These are phyloP conservation scores for Carex scoparia DNA, from an alignment of 176 grass and related monocot species.

Conservation along the genomic window DNA sequence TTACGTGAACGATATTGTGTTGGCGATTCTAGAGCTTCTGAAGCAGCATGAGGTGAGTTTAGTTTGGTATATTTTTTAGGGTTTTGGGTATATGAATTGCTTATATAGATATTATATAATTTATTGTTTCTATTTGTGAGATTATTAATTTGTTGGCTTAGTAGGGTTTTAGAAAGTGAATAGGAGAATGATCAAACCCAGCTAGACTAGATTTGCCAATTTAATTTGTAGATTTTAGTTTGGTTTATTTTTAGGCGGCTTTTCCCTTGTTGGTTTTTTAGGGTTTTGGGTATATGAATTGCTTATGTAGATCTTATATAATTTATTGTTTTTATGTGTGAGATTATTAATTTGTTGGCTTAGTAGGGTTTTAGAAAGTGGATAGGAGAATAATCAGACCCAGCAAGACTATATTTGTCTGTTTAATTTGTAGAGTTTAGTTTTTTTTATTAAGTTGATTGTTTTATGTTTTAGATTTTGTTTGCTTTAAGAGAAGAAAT, in stretches of 20 bases:
- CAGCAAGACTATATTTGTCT: background rate
- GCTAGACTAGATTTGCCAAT: background rate
- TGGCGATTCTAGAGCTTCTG: constrained; percentile 81
- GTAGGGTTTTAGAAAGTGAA: background rate
- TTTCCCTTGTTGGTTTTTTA: background rate
- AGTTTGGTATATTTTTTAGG: background rate
- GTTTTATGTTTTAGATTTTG: background rate
- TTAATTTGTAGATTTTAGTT: background rate
- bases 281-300: background rate
- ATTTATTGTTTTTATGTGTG: background rate
- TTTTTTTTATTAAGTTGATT: background rate
- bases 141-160: background rate
- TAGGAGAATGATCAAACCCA: background rate
- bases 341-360: background rate
- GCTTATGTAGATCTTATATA: background rate
- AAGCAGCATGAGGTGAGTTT: constrained; percentile 53
- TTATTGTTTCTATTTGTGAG: background rate
- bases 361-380: background rate
- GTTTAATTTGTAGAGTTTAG: background rate
- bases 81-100: background rate
- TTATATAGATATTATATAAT: background rate
- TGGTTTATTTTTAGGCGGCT: background rate
- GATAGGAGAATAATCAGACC: background rate
- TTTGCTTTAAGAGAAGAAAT: no score
- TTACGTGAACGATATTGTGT: constrained; percentile 89